These are phyloP conservation scores for Cyclotella sp. DNA, from an alignment of 108 stramenopile genomes.

Conservation along the genomic window DNA sequence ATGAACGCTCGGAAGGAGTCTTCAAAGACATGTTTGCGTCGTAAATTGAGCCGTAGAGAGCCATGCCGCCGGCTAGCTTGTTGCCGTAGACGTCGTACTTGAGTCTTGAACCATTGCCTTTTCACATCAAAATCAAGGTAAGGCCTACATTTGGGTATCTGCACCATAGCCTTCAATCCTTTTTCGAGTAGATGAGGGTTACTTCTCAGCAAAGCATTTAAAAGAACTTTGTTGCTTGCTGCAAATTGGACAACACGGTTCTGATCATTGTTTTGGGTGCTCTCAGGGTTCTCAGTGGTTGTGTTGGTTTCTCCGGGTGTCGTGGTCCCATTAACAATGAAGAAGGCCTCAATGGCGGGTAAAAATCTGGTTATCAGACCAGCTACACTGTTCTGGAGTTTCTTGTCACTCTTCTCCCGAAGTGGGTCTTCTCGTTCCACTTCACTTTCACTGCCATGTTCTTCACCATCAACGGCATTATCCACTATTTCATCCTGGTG, in stretches of 20 bases:
- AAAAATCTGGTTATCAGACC: slow-evolving; percentile 91
- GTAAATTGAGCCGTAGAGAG: slow-evolving; percentile 87
- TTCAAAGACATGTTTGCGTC: slow-evolving; percentile 92
- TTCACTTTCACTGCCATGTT: slow-evolving; percentile 20
- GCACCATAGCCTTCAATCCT: slow-evolving; percentile 84
- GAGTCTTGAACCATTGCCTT: slow-evolving; percentile 86
- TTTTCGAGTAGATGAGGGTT: slow-evolving; percentile 90
- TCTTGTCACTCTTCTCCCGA: slow-evolving; percentile 55
- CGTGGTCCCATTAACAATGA: slow-evolving; percentile 85
- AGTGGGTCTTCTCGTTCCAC: slow-evolving; percentile 32
- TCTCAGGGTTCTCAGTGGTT: background rate
- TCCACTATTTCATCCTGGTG: slow-evolving; percentile 69
- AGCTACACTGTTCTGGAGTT: slow-evolving; percentile 87
- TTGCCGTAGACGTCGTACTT: slow-evolving; percentile 83
- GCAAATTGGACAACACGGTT: slow-evolving; percentile 85
- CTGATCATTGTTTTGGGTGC: slow-evolving; percentile 20
- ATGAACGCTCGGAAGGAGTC: slow-evolving; percentile 96
- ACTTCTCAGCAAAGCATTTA: slow-evolving; percentile 80
- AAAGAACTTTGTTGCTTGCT: slow-evolving; percentile 80
- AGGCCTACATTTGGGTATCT: slow-evolving; percentile 80
- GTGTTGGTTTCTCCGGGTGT: slow-evolving; percentile 41
- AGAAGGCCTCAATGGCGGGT: slow-evolving; percentile 95
- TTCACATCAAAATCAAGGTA: slow-evolving; percentile 97
- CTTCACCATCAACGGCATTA: slow-evolving; percentile 33
- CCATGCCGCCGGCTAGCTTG: slow-evolving; percentile 89